Evolutionary conservation across 2,329 filamentous ascomycete genomes (phyloP).

Genomic region (Dactylellina cionopaga): DNA sequence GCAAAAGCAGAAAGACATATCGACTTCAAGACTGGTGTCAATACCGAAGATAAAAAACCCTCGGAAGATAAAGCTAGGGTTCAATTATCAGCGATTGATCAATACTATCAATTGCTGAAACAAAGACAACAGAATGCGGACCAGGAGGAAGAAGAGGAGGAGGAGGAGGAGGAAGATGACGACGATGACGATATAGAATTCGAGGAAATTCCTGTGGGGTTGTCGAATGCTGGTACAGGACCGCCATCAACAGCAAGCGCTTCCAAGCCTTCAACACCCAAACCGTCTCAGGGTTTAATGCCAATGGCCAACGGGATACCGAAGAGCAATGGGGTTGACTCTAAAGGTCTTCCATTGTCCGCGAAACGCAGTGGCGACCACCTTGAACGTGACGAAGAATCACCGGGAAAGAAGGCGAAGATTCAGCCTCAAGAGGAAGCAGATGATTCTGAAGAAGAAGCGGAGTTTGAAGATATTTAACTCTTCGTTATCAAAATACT

Average conservation of each 20-base stretch:
- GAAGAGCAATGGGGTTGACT: conserved; percentile 8
- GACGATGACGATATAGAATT: conserved; percentile 61
- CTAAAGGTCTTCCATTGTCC: conserved; percentile 8
- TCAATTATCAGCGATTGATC: conserved; percentile 55
- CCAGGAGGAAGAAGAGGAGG: conserved; percentile 60
- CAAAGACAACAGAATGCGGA: conserved; percentile 62
- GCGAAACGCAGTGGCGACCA: conserved; percentile 47
- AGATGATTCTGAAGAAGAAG: conserved; percentile 57
- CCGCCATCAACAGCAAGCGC: conserved; percentile 60
- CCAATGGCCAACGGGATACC: conserved; percentile 30
- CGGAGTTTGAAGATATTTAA: conserved; percentile 57
- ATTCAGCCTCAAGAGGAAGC: conserved; percentile 57
- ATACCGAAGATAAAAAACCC: conserved; percentile 53
- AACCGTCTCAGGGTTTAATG: conserved; percentile 33
- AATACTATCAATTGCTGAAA: conserved; percentile 56
- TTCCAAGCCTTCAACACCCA: conserved; percentile 51
- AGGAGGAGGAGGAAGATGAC: conserved; percentile 64
- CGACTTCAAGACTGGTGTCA: conserved; percentile 56
- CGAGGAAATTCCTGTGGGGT: conserved; percentile 62
- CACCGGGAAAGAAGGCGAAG: conserved; percentile 63
- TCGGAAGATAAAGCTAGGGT: conserved; percentile 53
- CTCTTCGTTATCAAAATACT: not conserved
- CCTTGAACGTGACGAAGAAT: conserved; percentile 58
- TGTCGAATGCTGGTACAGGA: conserved; percentile 57
- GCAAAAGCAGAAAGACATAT: conserved; percentile 55